These are phyloP conservation scores for Skeletonema tropicum DNA, from an alignment of 108 stramenopile genomes.

Conservation along the genomic window DNA sequence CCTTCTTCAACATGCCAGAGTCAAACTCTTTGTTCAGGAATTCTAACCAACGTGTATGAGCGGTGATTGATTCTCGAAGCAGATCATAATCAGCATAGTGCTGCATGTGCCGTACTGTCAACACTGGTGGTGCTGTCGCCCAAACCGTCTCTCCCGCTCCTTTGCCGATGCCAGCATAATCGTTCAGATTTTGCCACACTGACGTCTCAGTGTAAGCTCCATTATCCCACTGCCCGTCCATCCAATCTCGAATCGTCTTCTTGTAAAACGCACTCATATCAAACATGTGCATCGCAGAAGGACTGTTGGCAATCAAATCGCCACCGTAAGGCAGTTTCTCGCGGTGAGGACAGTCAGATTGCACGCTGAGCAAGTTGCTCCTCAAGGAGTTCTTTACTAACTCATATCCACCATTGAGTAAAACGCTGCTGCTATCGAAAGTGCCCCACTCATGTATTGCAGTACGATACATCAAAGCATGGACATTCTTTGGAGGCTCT, in stretches of 20 bases:
- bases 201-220: constrained; percentile 52
- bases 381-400: constrained; percentile 36
- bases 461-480: constrained; percentile 38
- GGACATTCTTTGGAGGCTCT: constrained; percentile 19
- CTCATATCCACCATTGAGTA: constrained; percentile 43
- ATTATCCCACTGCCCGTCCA: constrained; percentile 51
- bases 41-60: constrained; percentile 33
- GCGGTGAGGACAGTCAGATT: constrained; percentile 62
- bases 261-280: constrained; percentile 53
- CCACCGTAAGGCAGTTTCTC: constrained; percentile 57
- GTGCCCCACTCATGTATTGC: constrained; percentile 44
- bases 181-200: constrained; percentile 46
- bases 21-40: constrained; percentile 39
- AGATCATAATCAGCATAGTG: constrained; percentile 40
- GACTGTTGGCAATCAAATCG: constrained; percentile 46
- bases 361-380: constrained; percentile 57
- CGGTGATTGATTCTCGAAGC: constrained; percentile 7
- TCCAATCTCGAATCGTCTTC: constrained; percentile 51
- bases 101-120: constrained; percentile 47
- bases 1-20: constrained; percentile 27
- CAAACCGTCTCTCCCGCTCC: constrained; percentile 48
- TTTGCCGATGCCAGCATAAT: constrained; percentile 42
- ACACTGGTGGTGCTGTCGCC: constrained; percentile 44
- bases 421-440: constrained; percentile 36
- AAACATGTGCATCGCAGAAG: constrained; percentile 43